Base-by-base conservation (phyloP, 768 basidiomycete species). In the Chlorophyllum brunneum region DNA sequence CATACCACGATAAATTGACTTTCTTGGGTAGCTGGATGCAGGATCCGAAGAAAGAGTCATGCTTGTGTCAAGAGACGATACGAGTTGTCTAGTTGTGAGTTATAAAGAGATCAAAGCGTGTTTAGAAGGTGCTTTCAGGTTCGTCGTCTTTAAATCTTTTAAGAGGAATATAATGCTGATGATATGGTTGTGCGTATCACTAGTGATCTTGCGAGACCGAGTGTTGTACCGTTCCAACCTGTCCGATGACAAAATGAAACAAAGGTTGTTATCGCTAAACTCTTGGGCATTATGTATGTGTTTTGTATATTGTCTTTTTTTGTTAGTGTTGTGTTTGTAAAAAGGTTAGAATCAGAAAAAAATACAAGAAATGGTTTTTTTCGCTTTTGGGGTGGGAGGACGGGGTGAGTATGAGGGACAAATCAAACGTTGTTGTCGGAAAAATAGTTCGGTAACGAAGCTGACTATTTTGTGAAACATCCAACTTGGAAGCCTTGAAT, bases 11-110 rank as follows among this genome's bases (percentile, higher is more conserved):
- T 13, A 61, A 7, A 3, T 42, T 18, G 3, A 43, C 27, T 33
- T 9, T 46, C 24, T 9, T 36, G 3, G 33, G 8, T 56, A 95
- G 92, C 81, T 98, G 45, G 97, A 99, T 65, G 86, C 86, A 6
- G 95, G 95, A 5, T 81, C 87, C 11, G 95, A 98, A 38, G 97
- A 99, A 65, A 86, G 85, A 56, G 76, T 99, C 58, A 95, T 98
- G 94, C 79, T 99, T 22, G 83, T 97, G 23, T 85, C 93, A 5
- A 77, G 95, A 40, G 95, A 99, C 65, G 97, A 98, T 65, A 95
- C 95, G 72, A 94, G 87, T 61, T 97, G 94, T 65, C 77, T 98
- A 13, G 90, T 95, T 7, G 93, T 97, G 34, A 90, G 83, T 64
- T 97, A 94, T 71, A 88, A 87, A 65, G 94, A 97, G 48, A 79